Evolutionary conservation across 73 alveolate genomes (phyloP).

Genomic region (Tetrahymena malaccensis): DNA sequence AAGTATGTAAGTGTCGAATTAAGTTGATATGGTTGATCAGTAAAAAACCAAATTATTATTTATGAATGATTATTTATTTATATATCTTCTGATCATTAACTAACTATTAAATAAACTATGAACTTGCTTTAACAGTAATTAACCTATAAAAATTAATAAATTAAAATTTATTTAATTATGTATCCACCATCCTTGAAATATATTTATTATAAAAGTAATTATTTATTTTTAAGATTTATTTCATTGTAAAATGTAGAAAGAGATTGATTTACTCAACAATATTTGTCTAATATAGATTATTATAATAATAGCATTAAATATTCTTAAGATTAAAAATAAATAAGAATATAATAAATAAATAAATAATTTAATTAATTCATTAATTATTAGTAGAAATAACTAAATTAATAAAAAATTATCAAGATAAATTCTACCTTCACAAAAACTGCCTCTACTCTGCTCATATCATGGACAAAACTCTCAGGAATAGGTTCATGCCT

Average conservation of each 20-base stretch:
- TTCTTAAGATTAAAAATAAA: neutral
- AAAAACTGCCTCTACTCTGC: neutral
- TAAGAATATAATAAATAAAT: neutral
- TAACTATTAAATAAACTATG: no score
- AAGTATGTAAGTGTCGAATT: no score
- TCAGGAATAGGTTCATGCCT: neutral
- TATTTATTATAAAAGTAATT: neutral
- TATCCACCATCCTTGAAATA: no score
- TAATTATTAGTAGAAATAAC: neutral
- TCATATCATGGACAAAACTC: neutral
- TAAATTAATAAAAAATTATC: neutral
- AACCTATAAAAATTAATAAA: no score
- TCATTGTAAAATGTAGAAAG: neutral
- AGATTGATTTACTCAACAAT: neutral
- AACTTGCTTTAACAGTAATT: neutral
- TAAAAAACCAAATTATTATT: no score
- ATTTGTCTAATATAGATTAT: neutral
- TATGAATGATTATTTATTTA: no score
- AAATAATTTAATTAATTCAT: neutral
- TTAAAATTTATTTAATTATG: no score
- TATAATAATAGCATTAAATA: neutral
- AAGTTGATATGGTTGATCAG: no score
- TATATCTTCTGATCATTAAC: no score
- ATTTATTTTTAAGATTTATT: neutral
- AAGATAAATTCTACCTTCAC: neutral